Evolutionary conservation across 495 filamentous ascomycete genomes (phyloP).

Genomic region (Cryomyces minteri): DNA sequence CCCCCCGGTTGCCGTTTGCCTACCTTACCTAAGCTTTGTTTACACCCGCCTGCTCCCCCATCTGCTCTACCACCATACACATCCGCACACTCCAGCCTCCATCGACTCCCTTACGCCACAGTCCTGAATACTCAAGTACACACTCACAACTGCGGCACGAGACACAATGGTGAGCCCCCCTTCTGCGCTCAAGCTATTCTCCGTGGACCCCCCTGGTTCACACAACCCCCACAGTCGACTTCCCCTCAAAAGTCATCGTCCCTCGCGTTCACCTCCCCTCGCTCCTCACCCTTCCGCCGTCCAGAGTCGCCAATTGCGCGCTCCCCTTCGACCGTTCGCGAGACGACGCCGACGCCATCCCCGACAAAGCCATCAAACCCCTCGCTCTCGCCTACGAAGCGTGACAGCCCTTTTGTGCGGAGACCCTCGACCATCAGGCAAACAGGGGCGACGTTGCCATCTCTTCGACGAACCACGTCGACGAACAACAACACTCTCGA

Average conservation of each 20-base stretch:
- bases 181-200: too few relatives aligned
- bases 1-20: too few relatives aligned
- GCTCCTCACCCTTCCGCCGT: background rate
- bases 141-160: too few relatives aligned
- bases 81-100: too few relatives aligned
- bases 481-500: background rate
- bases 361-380: slow-evolving; percentile 1
- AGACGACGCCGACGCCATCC: background rate
- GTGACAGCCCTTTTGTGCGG: background rate
- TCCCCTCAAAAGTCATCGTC: background rate
- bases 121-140: too few relatives aligned
- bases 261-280: background rate
- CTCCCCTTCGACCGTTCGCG: background rate
- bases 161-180: too few relatives aligned
- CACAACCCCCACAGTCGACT: background rate
- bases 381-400: background rate
- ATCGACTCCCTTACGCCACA: too few relatives aligned
- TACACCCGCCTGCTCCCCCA: too few relatives aligned
- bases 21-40: too few relatives aligned
- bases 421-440: background rate
- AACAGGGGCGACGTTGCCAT: background rate
- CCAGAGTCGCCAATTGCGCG: slow-evolving; percentile 1
- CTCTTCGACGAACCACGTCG: background rate
- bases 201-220: too few relatives aligned
- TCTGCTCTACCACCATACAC: too few relatives aligned